Base-by-base conservation (phyloP, 495 filamentous ascomycete species). In the Penicillium chermesinum region DNA sequence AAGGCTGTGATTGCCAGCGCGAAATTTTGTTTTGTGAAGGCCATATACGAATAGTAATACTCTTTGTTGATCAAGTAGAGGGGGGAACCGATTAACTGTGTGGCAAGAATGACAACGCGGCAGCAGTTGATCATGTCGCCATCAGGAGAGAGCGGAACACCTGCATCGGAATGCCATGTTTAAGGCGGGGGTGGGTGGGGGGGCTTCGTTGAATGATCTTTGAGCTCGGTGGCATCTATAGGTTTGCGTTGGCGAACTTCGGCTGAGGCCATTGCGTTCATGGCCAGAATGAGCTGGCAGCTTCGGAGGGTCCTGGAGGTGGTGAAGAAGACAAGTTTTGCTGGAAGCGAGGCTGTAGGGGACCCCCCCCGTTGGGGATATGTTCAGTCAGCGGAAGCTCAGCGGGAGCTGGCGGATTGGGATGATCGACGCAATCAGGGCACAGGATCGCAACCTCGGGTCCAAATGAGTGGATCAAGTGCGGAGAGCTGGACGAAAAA, bases 111-210 rank as follows among this genome's bases (percentile, higher is more conserved):
- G 49, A 72, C 56, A 21, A 80, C 49, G 35, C 69, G 74, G 62
- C 81, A 75, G 42, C 72, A 69, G 36, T 75, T 58, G 56, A 86
- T 72, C 88, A 95, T 38, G 80, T 65, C 14, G 67, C 65, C 42
- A 90, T 73, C 1, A 81, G 61, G 8, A 87, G 32, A 25, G 86
- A 77, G 33, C 88, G 80, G 6, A 88, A 45, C 14, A 84, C 30
- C 51, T 91, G 86, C 52, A 79, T 76, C 10, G 76, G 61, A 30
- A 76, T 65, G 32, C 84, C 82, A 76, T 93, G 82, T 58, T 85
- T 85, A 37, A 85, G 72, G 40, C 78, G 74, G 41, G 66, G 72
- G 46, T 72, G 71, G 27, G 49, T 63, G 60, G 54, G 42, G n/a
- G 0, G 49, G 52, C 37, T 56, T 56, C 16, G 44, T 58, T 2